Conservation (phyloP, 768 basidiomycete species). For the Grammothele lineata region DNA sequence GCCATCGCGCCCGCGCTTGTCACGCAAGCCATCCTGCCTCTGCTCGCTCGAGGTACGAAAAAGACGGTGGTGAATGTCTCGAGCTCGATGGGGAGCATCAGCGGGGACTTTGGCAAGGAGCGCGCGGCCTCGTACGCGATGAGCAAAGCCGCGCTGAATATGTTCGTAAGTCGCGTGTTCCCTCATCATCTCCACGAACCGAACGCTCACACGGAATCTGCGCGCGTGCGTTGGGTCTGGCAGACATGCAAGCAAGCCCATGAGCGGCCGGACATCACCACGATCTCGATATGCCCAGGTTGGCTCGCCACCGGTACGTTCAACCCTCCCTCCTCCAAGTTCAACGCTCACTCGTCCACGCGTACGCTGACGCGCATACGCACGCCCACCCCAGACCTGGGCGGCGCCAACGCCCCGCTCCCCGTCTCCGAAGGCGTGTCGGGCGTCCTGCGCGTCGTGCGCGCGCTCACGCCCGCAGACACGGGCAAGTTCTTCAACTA, state of each 20-base stretch:
- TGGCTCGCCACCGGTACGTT: slow-evolving; percentile 13
- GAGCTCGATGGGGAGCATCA: slow-evolving; percentile 3
- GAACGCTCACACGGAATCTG: too few relatives aligned
- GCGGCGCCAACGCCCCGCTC: background rate
- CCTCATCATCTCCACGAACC: too few relatives aligned
- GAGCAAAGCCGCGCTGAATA: slow-evolving; percentile 15
- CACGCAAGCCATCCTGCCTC: slow-evolving; percentile 2
- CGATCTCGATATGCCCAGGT: slow-evolving; percentile 3
- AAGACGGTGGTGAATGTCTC: slow-evolving; percentile 13
- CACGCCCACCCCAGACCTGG: slow-evolving; percentile 2
- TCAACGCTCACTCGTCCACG: background rate
- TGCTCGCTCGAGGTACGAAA: slow-evolving; percentile 1
- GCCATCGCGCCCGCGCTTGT: slow-evolving; percentile 3
- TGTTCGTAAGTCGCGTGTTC: slow-evolving; percentile 3
- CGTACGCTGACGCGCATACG: background rate
- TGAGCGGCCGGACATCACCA: slow-evolving; percentile 3
- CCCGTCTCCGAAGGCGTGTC: slow-evolving; percentile 2
- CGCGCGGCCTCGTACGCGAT: background rate
- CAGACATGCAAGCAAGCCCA: slow-evolving; percentile 11
- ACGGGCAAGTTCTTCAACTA: slow-evolving; percentile 7
- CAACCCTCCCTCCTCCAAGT: too few relatives aligned
- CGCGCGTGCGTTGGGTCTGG: background rate
- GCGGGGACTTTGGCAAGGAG: background rate
- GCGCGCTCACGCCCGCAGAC: background rate
- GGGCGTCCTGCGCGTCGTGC: slow-evolving; percentile 1